Evolutionary conservation across 495 filamentous ascomycete genomes (phyloP).

Genomic region (Penicillium canariense): DNA sequence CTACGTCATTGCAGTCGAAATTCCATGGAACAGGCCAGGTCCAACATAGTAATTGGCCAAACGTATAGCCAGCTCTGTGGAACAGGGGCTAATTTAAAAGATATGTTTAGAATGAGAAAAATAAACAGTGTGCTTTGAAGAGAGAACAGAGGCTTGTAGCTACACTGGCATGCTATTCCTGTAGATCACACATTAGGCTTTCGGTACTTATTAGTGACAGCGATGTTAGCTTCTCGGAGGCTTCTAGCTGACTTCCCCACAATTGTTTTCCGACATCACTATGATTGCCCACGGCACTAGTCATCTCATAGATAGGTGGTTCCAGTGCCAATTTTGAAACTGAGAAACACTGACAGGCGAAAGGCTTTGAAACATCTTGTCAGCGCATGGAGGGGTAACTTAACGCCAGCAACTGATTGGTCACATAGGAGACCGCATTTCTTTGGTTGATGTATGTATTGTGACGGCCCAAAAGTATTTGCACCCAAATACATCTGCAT

Average conservation of each 20-base stretch:
- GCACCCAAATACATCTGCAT: no score
- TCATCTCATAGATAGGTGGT: no score
- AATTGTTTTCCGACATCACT: not conserved
- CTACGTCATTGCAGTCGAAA: constrained; percentile 20
- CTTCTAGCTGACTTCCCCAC: not conserved
- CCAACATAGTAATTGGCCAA: constrained; percentile 8
- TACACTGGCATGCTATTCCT: not conserved
- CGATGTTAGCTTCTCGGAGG: no score
- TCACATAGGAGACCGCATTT: no score
- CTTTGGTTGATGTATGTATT: no score
- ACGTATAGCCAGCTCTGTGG: not conserved
- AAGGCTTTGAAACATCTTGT: no score
- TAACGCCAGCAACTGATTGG: no score
- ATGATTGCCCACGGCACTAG: no score
- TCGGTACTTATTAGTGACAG: not conserved
- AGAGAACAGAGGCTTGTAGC: not conserved
- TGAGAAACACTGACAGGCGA: no score
- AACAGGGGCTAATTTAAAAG: not conserved
- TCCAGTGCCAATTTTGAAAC: no score
- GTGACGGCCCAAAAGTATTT: no score
- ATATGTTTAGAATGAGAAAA: not conserved
- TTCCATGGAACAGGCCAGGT: constrained; percentile 10
- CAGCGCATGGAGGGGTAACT: no score
- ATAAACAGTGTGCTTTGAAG: not conserved
- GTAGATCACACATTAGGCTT: not conserved